Base-by-base conservation (phyloP, 2,329 filamentous ascomycete species). In the Colletotrichum coccodes region DNA sequence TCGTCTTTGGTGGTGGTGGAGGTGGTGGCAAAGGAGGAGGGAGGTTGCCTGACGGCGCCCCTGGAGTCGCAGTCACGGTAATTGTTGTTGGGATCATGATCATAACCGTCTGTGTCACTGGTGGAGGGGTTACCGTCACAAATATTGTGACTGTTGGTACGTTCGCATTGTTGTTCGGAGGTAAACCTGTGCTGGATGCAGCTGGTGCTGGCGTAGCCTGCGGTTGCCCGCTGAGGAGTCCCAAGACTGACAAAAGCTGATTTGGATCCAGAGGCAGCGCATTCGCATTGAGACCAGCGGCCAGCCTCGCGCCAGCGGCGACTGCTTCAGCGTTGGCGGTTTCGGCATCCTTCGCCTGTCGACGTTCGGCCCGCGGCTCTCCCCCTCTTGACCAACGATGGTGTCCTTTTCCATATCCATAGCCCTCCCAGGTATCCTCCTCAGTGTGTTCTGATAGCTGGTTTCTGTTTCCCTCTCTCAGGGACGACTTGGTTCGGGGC, bases 61-160 rank as follows among this genome's bases (percentile, higher is more conserved):
- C 32, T 23, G 60, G 60, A 18, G 65, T 65, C 9, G 56, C 66
- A 14, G 66, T 69, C 28, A 65, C 49, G 5, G 66, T 69, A 8
- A 69, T 23, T 26, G 66, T 69, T 11, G 56, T 60, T 26, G 65
- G 54, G 9, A 65, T 32, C 54, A 65, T 56, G 40, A 69, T 56
- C 65, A 68, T 54, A 12, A 68, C 49, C 6, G 66, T 69, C 61
- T 65, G 30, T 1, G 53, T 59, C 30, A 32, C 60, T 12, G 66
- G 28, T 2, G 65, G 53, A 0, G 32, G 61, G 9, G 66, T 64
- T 6, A 68, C 60, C 5, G 64, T 69, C 6, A 69, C 54, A 21
- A 69, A 69, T 16, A 65, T 46, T 7, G 66, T 69, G 21, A 69
- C 66, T 7, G 66, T 69, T 6, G 66, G 66, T 8, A 69, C 54